These are phyloP conservation scores for Fusarium temperatum DNA, from an alignment of 2,329 filamentous ascomycete species.

Conservation along the genomic window DNA sequence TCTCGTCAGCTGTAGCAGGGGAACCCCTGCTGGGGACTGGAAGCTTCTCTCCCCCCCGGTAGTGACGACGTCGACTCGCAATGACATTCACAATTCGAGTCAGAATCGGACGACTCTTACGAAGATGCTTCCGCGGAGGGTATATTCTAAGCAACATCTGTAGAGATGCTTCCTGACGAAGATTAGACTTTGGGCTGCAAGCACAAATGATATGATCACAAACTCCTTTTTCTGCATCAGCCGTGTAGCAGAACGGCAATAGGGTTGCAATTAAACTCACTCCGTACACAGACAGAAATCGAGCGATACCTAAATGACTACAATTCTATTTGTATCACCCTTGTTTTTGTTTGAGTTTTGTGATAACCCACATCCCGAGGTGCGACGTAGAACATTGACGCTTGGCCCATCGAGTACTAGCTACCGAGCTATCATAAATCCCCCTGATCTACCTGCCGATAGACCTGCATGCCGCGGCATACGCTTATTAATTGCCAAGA, in stretches of 20 bases:
- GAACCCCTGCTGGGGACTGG: not conserved
- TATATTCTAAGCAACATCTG: not conserved
- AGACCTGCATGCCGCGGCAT: not conserved
- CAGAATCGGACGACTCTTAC: not conserved
- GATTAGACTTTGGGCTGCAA: not conserved
- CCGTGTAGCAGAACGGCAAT: not conserved
- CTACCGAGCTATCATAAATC: not conserved
- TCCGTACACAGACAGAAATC: too few relatives aligned
- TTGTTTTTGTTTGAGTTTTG: not conserved
- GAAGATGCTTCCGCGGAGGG: not conserved
- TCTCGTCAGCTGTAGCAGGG: not conserved
- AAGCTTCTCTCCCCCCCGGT: not conserved
- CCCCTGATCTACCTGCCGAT: not conserved
- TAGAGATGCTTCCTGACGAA: too few relatives aligned
- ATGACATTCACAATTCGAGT: not conserved
- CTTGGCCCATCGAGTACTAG: not conserved
- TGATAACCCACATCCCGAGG: not conserved
- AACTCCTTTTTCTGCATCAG: not conserved
- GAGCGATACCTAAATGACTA: not conserved
- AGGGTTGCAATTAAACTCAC: too few relatives aligned
- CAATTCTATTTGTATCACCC: not conserved
- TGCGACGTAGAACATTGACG: not conserved
- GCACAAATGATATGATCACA: not conserved
- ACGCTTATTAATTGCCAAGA: not conserved
- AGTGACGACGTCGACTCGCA: not conserved